phyloP scores from a whole-genome alignment of 108 stramenopile species.

The Fragilariopsis cylindrus region DNA sequence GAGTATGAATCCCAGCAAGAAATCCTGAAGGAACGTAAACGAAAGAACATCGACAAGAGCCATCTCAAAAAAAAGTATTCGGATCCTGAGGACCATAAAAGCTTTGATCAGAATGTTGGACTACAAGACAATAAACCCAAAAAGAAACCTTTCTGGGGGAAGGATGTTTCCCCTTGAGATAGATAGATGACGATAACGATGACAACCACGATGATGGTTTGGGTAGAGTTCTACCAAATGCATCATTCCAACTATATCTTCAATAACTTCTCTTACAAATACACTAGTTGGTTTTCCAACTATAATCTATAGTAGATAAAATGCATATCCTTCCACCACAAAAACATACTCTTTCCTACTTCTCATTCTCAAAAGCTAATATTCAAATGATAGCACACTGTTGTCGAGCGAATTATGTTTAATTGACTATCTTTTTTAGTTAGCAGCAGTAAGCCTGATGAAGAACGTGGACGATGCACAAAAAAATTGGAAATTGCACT shows the following conservation, averaged over 20 bases:
- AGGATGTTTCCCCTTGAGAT: slow-evolving; percentile 12
- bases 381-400: too few species aligned
- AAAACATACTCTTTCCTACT: neutral
- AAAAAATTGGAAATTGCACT: too few species aligned
- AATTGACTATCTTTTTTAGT: too few species aligned
- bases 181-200: neutral
- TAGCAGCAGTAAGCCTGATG: too few species aligned
- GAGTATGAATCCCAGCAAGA: slow-evolving; percentile 85
- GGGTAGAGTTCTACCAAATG: too few species aligned
- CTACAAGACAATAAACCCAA: neutral
- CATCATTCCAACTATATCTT: too few species aligned
- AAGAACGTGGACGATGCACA: too few species aligned
- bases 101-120: slow-evolving; percentile 9
- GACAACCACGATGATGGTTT: neutral
- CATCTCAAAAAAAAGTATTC: slow-evolving; percentile 30
- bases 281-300: too few species aligned
- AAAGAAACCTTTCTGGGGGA: slow-evolving; percentile 8
- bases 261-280: too few species aligned
- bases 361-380: too few species aligned
- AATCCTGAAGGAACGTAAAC: slow-evolving; percentile 56
- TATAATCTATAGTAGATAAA: neutral
- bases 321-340: neutral
- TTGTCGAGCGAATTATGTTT: too few species aligned
- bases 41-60: slow-evolving; percentile 22
- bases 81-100: slow-evolving; percentile 11